phyloP scores from a whole-genome alignment of 495 filamentous ascomycete species.

The Tuber calosporum region DNA sequence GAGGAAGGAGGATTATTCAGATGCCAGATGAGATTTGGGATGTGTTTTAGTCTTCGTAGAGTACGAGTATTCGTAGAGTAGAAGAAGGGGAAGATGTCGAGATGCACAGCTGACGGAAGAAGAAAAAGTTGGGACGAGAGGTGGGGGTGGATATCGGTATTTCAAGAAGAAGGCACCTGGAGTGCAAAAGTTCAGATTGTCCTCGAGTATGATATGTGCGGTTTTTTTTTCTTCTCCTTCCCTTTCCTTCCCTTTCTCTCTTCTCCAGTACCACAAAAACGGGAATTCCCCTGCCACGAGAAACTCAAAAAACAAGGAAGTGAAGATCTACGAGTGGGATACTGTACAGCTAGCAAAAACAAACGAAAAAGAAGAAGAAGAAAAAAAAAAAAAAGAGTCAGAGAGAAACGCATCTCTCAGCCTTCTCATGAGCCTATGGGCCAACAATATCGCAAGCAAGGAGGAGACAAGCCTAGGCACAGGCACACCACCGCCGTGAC shows the following conservation, averaged over 20 bases:
- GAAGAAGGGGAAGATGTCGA: slow-evolving; percentile 1
- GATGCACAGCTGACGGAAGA: slow-evolving; percentile 10
- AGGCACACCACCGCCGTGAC: neutral
- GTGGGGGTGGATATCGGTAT: slow-evolving; percentile 11
- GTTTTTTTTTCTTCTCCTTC: neutral
- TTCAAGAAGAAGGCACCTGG: slow-evolving; percentile 13
- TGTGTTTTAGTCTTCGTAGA: slow-evolving; percentile 7
- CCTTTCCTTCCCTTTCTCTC: neutral
- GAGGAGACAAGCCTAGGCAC: neutral
- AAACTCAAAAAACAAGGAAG: slow-evolving; percentile 14
- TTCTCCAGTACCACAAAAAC: neutral
- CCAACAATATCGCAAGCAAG: neutral
- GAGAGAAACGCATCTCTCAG: neutral
- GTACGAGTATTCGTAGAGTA: slow-evolving; percentile 1
- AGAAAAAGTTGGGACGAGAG: neutral
- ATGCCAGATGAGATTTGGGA: slow-evolving; percentile 6
- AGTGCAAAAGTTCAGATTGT: neutral
- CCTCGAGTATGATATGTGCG: no score
- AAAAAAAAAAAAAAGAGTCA: neutral
- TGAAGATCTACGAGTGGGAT: slow-evolving; percentile 1
- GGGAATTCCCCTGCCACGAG: slow-evolving; percentile 1
- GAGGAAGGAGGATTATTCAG: neutral
- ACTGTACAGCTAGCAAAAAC: neutral
- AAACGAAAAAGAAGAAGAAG: neutral
- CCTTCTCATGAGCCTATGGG: neutral